Percentiles rank a stretch among this genome's conserved stretches.
These are phyloP conservation scores for Fusarium algeriense DNA, from an alignment of 2,329 filamentous ascomycete genomes.

Conservation along the genomic window DNA sequence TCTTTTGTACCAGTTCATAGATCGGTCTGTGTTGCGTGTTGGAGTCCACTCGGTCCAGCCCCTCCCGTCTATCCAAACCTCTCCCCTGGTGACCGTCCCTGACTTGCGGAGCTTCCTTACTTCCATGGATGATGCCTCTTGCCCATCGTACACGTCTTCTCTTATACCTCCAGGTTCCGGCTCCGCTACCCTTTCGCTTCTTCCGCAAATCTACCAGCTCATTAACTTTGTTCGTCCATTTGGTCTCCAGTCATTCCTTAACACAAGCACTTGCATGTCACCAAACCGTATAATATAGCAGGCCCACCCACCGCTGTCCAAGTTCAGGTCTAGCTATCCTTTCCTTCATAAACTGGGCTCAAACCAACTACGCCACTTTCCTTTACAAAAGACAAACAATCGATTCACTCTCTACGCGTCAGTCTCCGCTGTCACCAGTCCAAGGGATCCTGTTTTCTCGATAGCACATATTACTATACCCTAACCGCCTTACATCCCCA, in stretches of 20 bases:
- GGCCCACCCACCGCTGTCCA: conserved; percentile 33
- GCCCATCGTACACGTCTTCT: conserved; percentile 46
- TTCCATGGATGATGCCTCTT: conserved; percentile 50
- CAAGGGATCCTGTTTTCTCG: conserved; percentile 36
- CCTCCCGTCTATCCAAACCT: conserved; percentile 46
- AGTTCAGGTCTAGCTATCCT: conserved; percentile 28
- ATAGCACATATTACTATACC: conserved; percentile 39
- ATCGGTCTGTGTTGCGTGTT: conserved; percentile 48
- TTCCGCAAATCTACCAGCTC: conserved; percentile 43
- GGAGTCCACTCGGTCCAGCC: conserved; percentile 43
- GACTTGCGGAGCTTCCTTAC: conserved; percentile 42
- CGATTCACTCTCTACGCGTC: conserved; percentile 31
- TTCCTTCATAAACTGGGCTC: conserved; percentile 29
- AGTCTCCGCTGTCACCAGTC: conserved; percentile 27
- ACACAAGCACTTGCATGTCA: conserved; percentile 37
- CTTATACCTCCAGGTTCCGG: conserved; percentile 50
- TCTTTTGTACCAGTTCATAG: conserved; percentile 42
- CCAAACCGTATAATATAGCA: conserved; percentile 42
- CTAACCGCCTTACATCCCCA: conserved; percentile 32
- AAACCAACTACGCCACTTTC: conserved; percentile 46
- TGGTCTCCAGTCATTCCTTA: conserved; percentile 48
- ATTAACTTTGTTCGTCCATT: conserved; percentile 40
- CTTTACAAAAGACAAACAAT: conserved; percentile 33
- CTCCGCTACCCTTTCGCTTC: conserved; percentile 46
- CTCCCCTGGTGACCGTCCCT: conserved; percentile 45